Conservation (phyloP, 2,329 filamentous ascomycete genomes). For the Cladosporium sp. region DNA sequence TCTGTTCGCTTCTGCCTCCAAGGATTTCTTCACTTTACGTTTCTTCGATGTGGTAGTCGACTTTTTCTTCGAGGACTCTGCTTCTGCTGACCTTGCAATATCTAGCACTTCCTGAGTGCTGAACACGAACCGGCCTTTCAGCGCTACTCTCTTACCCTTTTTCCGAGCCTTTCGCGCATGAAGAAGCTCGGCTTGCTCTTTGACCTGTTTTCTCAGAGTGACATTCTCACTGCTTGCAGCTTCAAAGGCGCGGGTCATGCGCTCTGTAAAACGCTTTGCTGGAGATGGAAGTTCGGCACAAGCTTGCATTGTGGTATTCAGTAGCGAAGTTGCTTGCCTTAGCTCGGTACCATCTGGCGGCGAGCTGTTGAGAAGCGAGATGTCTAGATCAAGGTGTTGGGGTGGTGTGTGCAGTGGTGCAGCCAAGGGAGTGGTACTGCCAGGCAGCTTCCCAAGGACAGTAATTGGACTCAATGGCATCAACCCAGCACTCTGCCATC, state of each 20-base stretch:
- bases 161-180: not conserved
- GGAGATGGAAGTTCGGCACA: not conserved
- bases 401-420: not conserved
- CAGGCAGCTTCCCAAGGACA: not conserved
- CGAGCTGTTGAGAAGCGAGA: not conserved
- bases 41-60: not conserved
- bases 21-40: not conserved
- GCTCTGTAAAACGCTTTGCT: not conserved
- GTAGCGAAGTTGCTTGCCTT: not conserved
- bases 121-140: constrained; percentile 14
- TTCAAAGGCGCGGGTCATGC: no score
- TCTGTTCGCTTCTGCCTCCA: not conserved
- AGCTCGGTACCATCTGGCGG: not conserved
- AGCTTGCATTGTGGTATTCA: not conserved
- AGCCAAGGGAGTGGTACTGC: no score
- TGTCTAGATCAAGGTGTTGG: no score
- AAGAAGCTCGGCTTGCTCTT: constrained; percentile 5
- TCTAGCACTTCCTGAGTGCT: constrained; percentile 14
- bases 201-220: no score
- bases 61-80: not conserved
- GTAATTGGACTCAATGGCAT: constrained; percentile 9
- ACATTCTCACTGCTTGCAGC: no score
- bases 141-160: constrained; percentile 11
- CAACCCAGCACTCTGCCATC: constrained; percentile 4
- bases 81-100: constrained; percentile 10